phyloP scores from a whole-genome alignment of 345 rosid species.

The Sonneratia caseolaris region DNA sequence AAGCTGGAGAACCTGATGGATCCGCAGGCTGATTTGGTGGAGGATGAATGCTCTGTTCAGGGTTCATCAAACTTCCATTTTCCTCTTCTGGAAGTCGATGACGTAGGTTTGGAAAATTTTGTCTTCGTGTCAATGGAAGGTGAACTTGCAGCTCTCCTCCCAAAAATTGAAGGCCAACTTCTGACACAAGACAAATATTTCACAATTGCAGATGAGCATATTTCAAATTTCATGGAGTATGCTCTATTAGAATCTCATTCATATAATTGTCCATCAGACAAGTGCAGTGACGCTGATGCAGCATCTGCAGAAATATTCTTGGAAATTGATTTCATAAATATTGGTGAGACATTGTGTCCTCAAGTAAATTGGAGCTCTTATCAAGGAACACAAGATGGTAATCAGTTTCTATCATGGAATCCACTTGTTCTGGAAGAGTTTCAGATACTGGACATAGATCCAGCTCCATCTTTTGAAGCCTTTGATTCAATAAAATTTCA shows the following conservation, averaged over 20 bases:
- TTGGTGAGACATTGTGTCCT: conserved; percentile 27
- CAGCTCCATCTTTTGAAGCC: conserved; percentile 31
- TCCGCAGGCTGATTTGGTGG: conserved; percentile 18
- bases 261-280: conserved; percentile 30
- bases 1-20: conserved; percentile 34
- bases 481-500: conserved; percentile 24
- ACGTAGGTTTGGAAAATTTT: conserved; percentile 32
- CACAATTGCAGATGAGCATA: conserved; percentile 28
- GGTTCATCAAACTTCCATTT: conserved; percentile 30
- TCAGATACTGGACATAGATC: conserved; percentile 36
- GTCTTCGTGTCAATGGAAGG: conserved; percentile 30
- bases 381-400: conserved; percentile 17
- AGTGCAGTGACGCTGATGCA: conserved; percentile 29
- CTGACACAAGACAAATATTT: conserved; percentile 19
- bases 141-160: conserved; percentile 38
- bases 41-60: conserved; percentile 33
- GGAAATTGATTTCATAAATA: conserved; percentile 34
- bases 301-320: conserved; percentile 19
- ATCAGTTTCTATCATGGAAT: conserved; percentile 15
- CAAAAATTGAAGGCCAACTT: conserved; percentile 22
- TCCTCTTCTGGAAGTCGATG: conserved; percentile 69
- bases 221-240: conserved; percentile 29
- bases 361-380: conserved; percentile 19
- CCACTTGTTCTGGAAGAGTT: conserved; percentile 43
- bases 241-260: conserved; percentile 35